Base-by-base conservation (phyloP, 1,284 basidiomycete species). In the Rugosomyces carneus region DNA sequence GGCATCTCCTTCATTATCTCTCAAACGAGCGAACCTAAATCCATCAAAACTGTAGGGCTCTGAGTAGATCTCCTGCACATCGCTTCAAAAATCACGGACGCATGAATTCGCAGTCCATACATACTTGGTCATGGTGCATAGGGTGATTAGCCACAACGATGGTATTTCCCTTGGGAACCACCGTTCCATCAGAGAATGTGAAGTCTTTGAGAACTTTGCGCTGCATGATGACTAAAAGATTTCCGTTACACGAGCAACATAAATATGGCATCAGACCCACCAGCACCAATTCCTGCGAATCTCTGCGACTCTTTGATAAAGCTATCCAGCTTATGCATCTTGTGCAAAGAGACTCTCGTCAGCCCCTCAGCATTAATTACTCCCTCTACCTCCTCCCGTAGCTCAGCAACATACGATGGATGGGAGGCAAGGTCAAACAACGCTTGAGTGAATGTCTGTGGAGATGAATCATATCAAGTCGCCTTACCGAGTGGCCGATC, bases 301-400 rank as follows among this genome's bases (percentile, higher is more conserved):
- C 73, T 60, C 45, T 69, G 65, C 1, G 67, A 65, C 50, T 76
- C 74, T 40, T 71, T 67, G 37, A 78, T 50, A 54, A 77, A 75
- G 48, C 73, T 77, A 50, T 78, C 75, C 16, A 76, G 50, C 45
- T 71, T 72, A 41, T 58, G 56, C 67, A 77, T 67, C 40, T 69
- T 71, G 8, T 52, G 58, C 27, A 78, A 57, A 0, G 67, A 62
- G 0, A 51, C 53, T 52, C 74, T 75, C 1, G 67, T 69, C 70
- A 73, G 73, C 0, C 74, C 72, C 13, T 73, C 64, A 31, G 60
- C 56, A 3, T 44, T 40, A 13, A 72, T 50, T 5, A 70, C 55
- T 0, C 47, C 36, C 21, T 70, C 66, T 0, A 75, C 59, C 52
- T 79, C 76, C 37, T 73, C 67, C 3, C 75, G 68, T 35, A 78